Evolutionary conservation across 768 basidiomycete species (phyloP), one percentile per base, ranked within the genome.

Genomic region (Pleurotus djamor): DNA sequence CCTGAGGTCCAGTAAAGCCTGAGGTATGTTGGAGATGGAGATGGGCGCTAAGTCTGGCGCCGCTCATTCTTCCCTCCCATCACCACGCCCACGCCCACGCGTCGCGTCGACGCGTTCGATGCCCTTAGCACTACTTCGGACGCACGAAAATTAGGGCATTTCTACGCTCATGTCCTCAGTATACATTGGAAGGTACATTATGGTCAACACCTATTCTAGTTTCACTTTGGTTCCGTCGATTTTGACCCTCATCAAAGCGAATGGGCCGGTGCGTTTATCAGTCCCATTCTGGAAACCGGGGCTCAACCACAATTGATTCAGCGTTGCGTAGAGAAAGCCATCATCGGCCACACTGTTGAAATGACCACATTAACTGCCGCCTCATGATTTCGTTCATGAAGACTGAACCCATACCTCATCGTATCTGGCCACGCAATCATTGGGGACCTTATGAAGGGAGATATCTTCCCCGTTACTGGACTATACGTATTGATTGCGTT

Each of bases 401-500:
- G 16, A 2, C 45, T 47, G 21, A 3, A 28, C 1, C 21, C 21
- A 28, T 17, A 47, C 45, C 45, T 12, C 16, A 47, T 8, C 13
- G 45, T 47, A 47, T 47, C 45, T 47, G 45, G 45, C 61, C 63
- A 64, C 14, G 63, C 63, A 17, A 64, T 58, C 0, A 62, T 62
- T 3, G 63, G 63, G 9, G 61, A 62, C 3, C 63, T 61, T 7
- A 64, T 54, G 51, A 64, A 64, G 5, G 54, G 55, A 4, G 61
- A 62, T 33, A 64, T 16, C 10, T 60, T 9, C 4, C 63, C 63
- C 14, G 63, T 62, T 2, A 44, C 35, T 5, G 63, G 63, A 33
- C 62, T 61, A 35, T 60, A 64, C 4, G 44, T 60, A 32, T 64
- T 62, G 14, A 64, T 64, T 9, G 63, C 43, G 33, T 62, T 62